phyloP scores from a whole-genome alignment of 1,139 yeast genomes.

The Petasospora fabianii region DNA sequence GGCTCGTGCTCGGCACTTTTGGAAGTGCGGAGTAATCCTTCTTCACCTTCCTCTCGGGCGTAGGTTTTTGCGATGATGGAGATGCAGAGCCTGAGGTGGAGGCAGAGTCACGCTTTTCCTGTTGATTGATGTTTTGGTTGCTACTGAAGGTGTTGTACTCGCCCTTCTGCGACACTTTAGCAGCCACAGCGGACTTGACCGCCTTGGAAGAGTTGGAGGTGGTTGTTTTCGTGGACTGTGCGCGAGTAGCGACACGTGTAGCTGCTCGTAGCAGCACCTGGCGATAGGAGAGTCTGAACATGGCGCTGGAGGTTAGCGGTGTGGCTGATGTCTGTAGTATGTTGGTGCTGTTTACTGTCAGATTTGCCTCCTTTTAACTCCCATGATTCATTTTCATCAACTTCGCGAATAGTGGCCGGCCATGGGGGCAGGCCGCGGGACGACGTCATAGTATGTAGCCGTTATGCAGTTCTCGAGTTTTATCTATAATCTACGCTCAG shows the following conservation, averaged over 20 bases:
- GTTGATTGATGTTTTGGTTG: constrained; percentile 20
- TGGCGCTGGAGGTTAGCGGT: neutral
- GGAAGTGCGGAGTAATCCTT: constrained; percentile 25
- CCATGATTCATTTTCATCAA: too few relatives aligned
- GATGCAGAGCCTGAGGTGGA: too few relatives aligned
- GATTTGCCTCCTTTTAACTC: too few relatives aligned
- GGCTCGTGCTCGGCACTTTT: constrained; percentile 21
- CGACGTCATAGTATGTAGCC: too few relatives aligned
- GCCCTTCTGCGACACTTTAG: constrained; percentile 15
- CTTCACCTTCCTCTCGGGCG: constrained; percentile 10
- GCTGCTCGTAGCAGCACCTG: neutral
- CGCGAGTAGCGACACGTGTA: constrained; percentile 1
- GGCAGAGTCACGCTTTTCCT: constrained; percentile 1
- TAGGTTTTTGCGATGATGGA: neutral
- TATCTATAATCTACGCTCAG: too few relatives aligned
- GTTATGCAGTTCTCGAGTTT: too few relatives aligned
- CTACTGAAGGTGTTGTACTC: constrained; percentile 23
- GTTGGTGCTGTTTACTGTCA: too few relatives aligned
- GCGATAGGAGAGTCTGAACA: neutral
- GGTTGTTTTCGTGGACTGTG: constrained; percentile 17
- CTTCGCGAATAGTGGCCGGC: too few relatives aligned
- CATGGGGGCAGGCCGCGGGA: too few relatives aligned
- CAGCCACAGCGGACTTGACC: constrained; percentile 18
- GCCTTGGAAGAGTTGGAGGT: constrained; percentile 10
- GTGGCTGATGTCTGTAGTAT: neutral